Evolutionary conservation across 2,329 filamentous ascomycete species (phyloP).

Genomic region (Colletotrichum endophyticum): DNA sequence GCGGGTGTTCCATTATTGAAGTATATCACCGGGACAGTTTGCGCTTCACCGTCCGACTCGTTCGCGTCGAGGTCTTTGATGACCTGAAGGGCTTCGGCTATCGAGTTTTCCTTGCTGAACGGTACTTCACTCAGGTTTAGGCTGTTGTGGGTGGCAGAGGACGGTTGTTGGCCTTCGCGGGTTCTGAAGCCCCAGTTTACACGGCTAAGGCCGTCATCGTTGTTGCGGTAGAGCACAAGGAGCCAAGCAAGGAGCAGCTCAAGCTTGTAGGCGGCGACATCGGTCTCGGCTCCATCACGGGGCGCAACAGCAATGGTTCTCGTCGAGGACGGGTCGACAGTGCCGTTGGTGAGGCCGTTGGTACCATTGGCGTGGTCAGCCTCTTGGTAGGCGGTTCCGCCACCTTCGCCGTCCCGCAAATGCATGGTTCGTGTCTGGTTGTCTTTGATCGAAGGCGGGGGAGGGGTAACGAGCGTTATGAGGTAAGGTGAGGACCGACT

Average conservation of each 20-base stretch:
- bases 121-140: constrained; percentile 17
- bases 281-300: not conserved
- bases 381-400: constrained; percentile 18
- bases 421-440: constrained; percentile 18
- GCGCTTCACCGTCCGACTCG: not conserved
- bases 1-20: constrained; percentile 19
- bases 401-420: constrained; percentile 21
- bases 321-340: constrained; percentile 14
- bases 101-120: constrained; percentile 18
- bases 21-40: constrained; percentile 13
- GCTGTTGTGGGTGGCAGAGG: not conserved
- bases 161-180: not conserved
- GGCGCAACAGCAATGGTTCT: constrained; percentile 8
- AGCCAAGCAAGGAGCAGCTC: constrained; percentile 28
- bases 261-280: constrained; percentile 7
- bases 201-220: constrained; percentile 20
- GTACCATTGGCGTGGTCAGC: not conserved
- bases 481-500: not conserved
- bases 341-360: constrained; percentile 1
- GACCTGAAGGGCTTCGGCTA: constrained; percentile 11
- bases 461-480: constrained; percentile 28
- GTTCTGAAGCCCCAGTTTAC: constrained; percentile 20
- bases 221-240: constrained; percentile 25
- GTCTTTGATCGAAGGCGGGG: not conserved
- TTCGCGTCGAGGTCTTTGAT: constrained; percentile 3